A percentile compares a stretch with the other conserved stretches of the same genome.
Evolutionary conservation across 208 protist genomes (phyloP).

Genomic region (Angomonas ambiguus): DNA sequence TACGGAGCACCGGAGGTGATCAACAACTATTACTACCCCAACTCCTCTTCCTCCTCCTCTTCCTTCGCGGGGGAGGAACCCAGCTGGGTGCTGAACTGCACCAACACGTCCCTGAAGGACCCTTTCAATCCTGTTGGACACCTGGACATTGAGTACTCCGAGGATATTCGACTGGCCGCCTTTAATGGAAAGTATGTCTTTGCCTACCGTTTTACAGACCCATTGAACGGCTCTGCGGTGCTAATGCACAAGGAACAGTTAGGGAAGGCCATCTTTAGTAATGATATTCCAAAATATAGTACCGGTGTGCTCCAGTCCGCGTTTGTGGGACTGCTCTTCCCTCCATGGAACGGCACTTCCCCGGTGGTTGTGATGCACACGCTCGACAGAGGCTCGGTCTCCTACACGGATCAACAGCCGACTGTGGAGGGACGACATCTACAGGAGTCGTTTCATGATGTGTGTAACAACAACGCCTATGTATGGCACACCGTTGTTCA

Average conservation of each 20-base stretch:
- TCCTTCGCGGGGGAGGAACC: neutral
- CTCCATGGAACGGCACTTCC: constrained; percentile 19
- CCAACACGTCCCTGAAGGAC: neutral
- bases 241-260: constrained; percentile 37
- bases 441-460: constrained; percentile 22
- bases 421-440: constrained; percentile 19
- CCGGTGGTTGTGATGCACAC: constrained; percentile 38
- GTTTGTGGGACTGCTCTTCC: constrained; percentile 32
- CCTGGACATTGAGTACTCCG: too few species aligned
- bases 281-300: constrained; percentile 36
- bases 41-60: neutral
- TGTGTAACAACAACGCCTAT: constrained; percentile 21
- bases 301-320: constrained; percentile 32
- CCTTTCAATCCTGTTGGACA: too few species aligned
- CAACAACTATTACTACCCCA: neutral
- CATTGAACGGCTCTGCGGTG: constrained; percentile 3
- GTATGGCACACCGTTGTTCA: constrained; percentile 54
- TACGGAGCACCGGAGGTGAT: neutral
- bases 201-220: neutral
- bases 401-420: constrained; percentile 23
- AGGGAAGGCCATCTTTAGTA: constrained; percentile 34
- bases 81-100: neutral
- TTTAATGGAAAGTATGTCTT: neutral
- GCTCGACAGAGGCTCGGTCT: constrained; percentile 19
- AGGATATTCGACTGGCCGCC: neutral